Base-by-base conservation (phyloP, 1,284 basidiomycete genomes). In the Melampsora occidentalis region DNA sequence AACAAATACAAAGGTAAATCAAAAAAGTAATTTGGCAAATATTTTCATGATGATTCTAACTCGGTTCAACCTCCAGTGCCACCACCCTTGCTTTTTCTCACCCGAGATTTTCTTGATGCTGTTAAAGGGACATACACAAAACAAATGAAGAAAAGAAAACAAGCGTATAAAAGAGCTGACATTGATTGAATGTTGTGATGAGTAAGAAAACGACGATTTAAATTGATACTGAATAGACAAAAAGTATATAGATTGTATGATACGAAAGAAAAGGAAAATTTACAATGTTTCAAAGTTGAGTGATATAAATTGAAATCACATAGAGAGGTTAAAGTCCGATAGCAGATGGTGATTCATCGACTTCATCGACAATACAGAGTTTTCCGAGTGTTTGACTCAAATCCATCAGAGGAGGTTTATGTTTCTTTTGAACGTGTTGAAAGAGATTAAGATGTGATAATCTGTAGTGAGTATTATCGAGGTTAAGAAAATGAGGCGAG, bases 261-360 rank as follows among this genome's bases (percentile, higher is more conserved):
- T 6, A 25, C 51, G 5, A 25, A 57, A 25, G 53, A 59, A 22
- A 20, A 12, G 10, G 14, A 14, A 22, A 25, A 16, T 12, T 59
- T 22, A 18, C 53, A 28, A 59, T 14, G 20, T n/a, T 59, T 22
- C 14, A 10, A 16, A 59, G 18, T 22, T 59, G 1, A 28, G 5
- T 1, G 20, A 59, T 6, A 10, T 3, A 59, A 59, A 59, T n/a
- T 6, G 9, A 22, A 59, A 59, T 28, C 22, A 22, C 10, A 9
- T 22, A 7, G 53, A 28, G 18, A 53, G 2, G n/a, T 22, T 59
- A 22, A 12, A 59, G 22, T 59, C 53, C 53, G 18, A 22, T 16
- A 22, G 53, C 28, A 22, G 53, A 59, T 59, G 53, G 5, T 59
- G 53, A 59, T 59, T 59, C 53, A 22, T 59, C 53, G 16, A 59